Evolutionary conservation across 2,329 filamentous ascomycete species (phyloP), one percentile per base, ranked within the genome.

Genomic region (Botrytis sinoallii): DNA sequence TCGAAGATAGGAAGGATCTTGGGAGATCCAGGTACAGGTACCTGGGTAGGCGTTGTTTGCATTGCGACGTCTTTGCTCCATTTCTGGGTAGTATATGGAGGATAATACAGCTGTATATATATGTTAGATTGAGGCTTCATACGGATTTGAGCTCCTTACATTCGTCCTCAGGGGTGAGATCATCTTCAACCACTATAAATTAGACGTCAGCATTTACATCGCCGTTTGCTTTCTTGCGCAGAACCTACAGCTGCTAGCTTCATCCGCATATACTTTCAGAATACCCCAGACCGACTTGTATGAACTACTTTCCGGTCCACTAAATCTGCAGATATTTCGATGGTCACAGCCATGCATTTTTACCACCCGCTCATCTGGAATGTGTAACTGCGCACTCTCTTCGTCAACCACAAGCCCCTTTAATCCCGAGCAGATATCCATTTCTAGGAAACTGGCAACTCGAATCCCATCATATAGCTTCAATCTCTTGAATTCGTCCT

Each of bases 21-120:
- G 7, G 57, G 76, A 72, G 3, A 84, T 74, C 82, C 82, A 84
- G n/a, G 76, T 48, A 72, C 80, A 84, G 2, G 82, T 83, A 1
- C 80, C 75, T 16, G 66, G 20, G 20, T 74, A 71, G 3, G 79
- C 77, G 4, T 38, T 12, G 7, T 77, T 75, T n/a, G 80, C 79
- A 12, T 80, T 75, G 12, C 78, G 48, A 38, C 63, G 74, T 6
- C 82, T 81, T 46, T 74, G 67, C 2, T 76, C 38, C 77, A 83
- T 81, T 61, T 80, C 75, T 0, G 67, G 74, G 72, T 82, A 83
- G 14, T 79, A 77, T 8, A 83, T 75, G 3, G 82, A 32, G 38
- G 61, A 38, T 14, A 72, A 35, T 3, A 71, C 46, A 8, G 70
- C 70, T 71, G 12, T 0, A 55, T 57, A 29, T 40, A 2, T 9